Base-by-base conservation (phyloP, 371 early-diverging fungal genomes). In the Mucor saturninus region DNA sequence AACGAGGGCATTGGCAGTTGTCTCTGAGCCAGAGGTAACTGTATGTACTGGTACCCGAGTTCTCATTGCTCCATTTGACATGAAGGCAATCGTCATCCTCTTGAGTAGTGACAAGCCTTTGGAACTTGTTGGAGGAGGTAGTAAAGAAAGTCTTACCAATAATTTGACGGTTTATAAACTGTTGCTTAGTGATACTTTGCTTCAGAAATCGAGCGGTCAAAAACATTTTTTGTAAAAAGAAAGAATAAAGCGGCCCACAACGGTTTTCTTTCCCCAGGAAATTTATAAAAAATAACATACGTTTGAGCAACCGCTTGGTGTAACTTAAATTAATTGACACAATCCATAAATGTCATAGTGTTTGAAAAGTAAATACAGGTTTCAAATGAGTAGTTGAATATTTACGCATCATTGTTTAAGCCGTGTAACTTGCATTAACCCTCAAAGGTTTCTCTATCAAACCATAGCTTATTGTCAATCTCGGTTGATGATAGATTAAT, bases 21-120 rank as follows among this genome's bases (percentile, higher is more conserved):
- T 95, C 95, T 31, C 92, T 85, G 10, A 94, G 83, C 95, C 95
- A 94, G 10, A 85, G 56, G 66, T 83, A 79, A 66, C 86, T 81
- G 69, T 86, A 89, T 11, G 65, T 58, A 43, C 67, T 62, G 3
- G 53, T 28, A 28, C 28, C 37, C 26, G 50, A 37, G 29, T 59
- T 54, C 9, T 45, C 45, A 4, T 64, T 35, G 15, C 52, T 13
- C 75, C 75, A 75, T 30, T 69, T 61, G 59, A 75, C 54, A 52
- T 69, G 61, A 11, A 75, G 53, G 13, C 60, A 49, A 15, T 67
- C 65, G 7, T 61, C 37, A 35, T 50, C 50, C 10, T 28, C 30
- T 30, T 28, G 31, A 50, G 50, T 50, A 11, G 31, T 30, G 5
- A 50, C 30, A 13, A 30, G 50, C 31, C 30, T 28, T 7, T 50